Percentiles rank a stretch among this genome's conserved stretches.
phyloP scores from a whole-genome alignment of 2,329 filamentous ascomycete species.

The Thermothelomyces thermophilus region DNA sequence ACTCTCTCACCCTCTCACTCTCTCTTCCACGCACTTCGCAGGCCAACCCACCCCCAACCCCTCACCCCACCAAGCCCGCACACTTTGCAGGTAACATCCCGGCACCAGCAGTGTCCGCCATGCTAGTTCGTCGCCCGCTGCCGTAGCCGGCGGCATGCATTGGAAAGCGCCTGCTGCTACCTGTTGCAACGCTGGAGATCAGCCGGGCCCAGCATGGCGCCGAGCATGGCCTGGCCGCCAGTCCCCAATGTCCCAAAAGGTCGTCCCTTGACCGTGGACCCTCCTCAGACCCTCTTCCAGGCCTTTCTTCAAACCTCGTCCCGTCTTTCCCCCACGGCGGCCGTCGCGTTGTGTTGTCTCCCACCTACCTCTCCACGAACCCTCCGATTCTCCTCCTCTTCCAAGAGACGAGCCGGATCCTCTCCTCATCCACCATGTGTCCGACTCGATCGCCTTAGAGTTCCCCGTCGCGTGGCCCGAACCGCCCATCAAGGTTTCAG shows the following conservation, averaged over 20 bases:
- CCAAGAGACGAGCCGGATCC: neutral
- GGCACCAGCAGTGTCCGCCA: neutral
- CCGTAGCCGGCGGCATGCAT: neutral
- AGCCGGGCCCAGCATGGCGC: neutral
- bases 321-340: constrained; percentile 2
- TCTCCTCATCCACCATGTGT: neutral
- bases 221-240: neutral
- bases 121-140: neutral
- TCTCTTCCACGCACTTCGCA: no score
- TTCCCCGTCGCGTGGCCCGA: neutral
- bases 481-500: constrained; percentile 7
- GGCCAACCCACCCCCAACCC: no score
- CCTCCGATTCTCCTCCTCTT: neutral
- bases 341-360: neutral
- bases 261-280: neutral
- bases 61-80: neutral
- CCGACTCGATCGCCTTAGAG: neutral
- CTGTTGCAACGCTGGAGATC: neutral
- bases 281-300: constrained; percentile 1
- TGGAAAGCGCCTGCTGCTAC: constrained; percentile 10
- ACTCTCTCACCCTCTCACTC: no score
- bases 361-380: neutral
- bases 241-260: neutral
- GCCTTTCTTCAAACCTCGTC: neutral
- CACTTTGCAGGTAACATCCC: constrained; percentile 1